Base-by-base conservation (phyloP, 1,284 basidiomycete genomes). In the Rhodotorula sp. region DNA sequence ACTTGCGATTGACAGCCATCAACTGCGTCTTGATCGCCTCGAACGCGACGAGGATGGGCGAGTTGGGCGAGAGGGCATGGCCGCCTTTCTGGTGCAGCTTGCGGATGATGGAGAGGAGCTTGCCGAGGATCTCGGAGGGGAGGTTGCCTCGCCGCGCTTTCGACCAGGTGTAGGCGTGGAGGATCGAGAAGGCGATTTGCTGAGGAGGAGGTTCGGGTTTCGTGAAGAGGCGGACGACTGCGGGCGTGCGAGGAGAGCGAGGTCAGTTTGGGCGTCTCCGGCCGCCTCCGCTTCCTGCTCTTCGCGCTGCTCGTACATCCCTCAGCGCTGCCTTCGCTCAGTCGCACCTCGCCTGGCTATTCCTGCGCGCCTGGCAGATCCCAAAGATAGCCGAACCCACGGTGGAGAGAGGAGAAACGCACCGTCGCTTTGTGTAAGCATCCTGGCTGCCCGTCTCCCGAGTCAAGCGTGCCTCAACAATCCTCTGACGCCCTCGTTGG, bases 71-170 rank as follows among this genome's bases (percentile, higher is more conserved):
- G 54, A 69, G 20, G 24, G 59, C 54, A 31, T 59, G 46, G 15
- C 53, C 40, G 22, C 51, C 56, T 22, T 62, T 37, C 22, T 15
- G 47, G 47, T 18, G 37, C 24, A 74, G 57, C 28, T 69, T 71
- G 59, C 70, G 65, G 26, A 69, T 60, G 53, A 74, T 58, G n/a
- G 72, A 64, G 58, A 74, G 52, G 31, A 74, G 62, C 53, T 74
- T 74, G 51, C 69, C 63, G 40, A 74, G 61, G 34, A 67, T 72
- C 40, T 74, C 73, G 55, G 66, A 63, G 4, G 73, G 73, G 40
- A 74, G 64, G 65, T 74, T 74, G 46, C 73, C 73, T 7, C 68
- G 65, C 18, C 64, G 44, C 2, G 68, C 66, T 40, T 74, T 74
- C n/a, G 54, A 65, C 64, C 68, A 74, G 40, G 72, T 66, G 59